Conservation (phyloP, 805 yeast species). For the Candida silvicultrix region DNA sequence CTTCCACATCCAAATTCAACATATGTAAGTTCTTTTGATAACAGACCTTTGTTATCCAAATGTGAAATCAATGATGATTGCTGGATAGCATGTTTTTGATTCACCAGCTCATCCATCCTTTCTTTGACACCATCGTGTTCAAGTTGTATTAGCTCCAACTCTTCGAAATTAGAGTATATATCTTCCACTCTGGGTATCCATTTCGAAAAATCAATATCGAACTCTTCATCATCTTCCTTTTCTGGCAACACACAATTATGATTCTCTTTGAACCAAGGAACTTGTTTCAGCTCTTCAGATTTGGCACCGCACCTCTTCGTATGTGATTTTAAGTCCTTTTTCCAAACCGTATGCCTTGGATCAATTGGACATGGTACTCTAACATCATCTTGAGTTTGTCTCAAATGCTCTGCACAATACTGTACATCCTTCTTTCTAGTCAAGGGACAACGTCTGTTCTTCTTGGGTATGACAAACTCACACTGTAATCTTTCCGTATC, state of each 20-base stretch:
- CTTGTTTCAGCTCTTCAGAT: constrained; percentile 24
- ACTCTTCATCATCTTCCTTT: constrained; percentile 5
- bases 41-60: constrained; percentile 35
- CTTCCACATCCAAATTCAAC: constrained; percentile 91
- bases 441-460: constrained; percentile 55
- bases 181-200: constrained; percentile 31
- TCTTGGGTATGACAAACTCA: constrained; percentile 40
- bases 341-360: constrained; percentile 69
- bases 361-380: constrained; percentile 76
- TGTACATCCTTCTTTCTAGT: constrained; percentile 42
- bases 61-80: constrained; percentile 78
- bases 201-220: constrained; percentile 15
- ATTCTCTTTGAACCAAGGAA: constrained; percentile 44
- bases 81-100: constrained; percentile 74
- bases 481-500: constrained; percentile 29
- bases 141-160: constrained; percentile 21
- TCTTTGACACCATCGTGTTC: constrained; percentile 21
- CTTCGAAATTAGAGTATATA: constrained; percentile 28
- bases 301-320: constrained; percentile 52
- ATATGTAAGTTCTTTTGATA: constrained; percentile 32
- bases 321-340: constrained; percentile 48
- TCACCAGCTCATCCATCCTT: constrained; percentile 33
- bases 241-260: constrained; percentile 28
- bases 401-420: constrained; percentile 61
- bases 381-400: constrained; percentile 18